Evolutionary conservation across 2,329 filamentous ascomycete species (phyloP), one percentile per base, ranked within the genome.

Genomic region (Magnaporthiopsis incrustans): DNA sequence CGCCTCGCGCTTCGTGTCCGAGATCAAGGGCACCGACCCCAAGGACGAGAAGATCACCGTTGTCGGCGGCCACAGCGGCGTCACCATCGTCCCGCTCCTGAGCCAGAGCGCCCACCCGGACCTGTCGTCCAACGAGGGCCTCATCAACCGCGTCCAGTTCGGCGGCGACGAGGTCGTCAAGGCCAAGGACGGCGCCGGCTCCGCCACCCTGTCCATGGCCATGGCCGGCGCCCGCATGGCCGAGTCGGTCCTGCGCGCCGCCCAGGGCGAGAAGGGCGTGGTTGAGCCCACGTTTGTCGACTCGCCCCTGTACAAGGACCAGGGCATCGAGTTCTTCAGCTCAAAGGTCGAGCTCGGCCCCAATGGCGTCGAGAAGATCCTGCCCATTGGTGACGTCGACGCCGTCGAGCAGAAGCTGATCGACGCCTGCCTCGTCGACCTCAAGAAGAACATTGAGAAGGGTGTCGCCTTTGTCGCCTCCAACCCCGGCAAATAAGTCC

Each of bases 121-220:
- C 74, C 91, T 98, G 73, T 82, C 86, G 73, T 89, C 91, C 78
- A 83, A 92, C 78, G 82, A 87, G 74, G 84, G 85, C 67, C 91
- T 98, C 73, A 83, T 98, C 81, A 88, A 93, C 79, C 93, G 95
- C 78, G 95, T 98, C 75, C 94, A 98, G 84, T 98, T 98, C 78
- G 94, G 95, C 79, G 94, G 94, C 85, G 94, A 98, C 78, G 94
- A 98, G 88, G 94, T 98, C 71, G 94, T 98, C 82, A 87, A 97
- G 88, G 95, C 94, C 81, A 98, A 98, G 90, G 93, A 94, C 77
- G 95, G 94, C 79, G 92, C 93, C 74, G 94, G 94, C 73, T 97
- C 92, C 71, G 94, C 94, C 77, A 98, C 94, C 69, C 90, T 98
- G 72, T 97, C 92, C 82, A 99, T 99, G 94, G 94, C 94, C 75